These are phyloP conservation scores for Biscogniauxia sp. DNA, from an alignment of 2,329 filamentous ascomycete genomes.

Conservation along the genomic window DNA sequence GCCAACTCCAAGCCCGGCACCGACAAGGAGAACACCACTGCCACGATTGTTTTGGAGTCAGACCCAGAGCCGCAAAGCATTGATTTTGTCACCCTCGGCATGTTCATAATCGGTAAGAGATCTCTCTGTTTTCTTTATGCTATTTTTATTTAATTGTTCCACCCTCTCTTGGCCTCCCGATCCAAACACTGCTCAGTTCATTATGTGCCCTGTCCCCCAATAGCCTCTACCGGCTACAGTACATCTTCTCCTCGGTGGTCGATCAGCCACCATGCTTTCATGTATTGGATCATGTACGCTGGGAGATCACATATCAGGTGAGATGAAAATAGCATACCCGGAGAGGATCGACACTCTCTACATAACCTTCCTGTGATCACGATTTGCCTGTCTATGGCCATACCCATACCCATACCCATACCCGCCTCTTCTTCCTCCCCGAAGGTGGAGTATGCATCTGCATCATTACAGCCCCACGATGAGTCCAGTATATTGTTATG, in stretches of 20 bases:
- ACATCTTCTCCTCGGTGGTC: no score
- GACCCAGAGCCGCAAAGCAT: constrained; percentile 40
- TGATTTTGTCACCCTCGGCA: constrained; percentile 68
- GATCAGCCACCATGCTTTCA: background rate
- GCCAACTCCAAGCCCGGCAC: background rate
- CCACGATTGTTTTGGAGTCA: constrained; percentile 2
- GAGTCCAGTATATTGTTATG: background rate
- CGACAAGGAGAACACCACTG: background rate
- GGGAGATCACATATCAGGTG: background rate
- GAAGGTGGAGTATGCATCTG: background rate
- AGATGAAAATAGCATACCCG: background rate
- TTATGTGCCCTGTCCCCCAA: background rate
- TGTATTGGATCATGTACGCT: background rate
- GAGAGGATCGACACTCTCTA: background rate
- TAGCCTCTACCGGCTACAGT: no score
- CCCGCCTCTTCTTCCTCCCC: background rate
- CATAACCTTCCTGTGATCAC: background rate
- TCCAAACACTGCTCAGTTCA: background rate
- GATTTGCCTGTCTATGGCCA: background rate
- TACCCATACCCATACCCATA: background rate
- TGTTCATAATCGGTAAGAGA: constrained; percentile 68
- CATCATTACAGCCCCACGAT: background rate
- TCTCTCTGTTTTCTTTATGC: constrained; percentile 4
- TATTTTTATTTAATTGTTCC: background rate
- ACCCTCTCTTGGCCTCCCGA: background rate